Evolutionary conservation across 169 alveolate genomes (phyloP), one percentile per base, ranked within the genome.

Genomic region (Cardiosporidium cionae): DNA sequence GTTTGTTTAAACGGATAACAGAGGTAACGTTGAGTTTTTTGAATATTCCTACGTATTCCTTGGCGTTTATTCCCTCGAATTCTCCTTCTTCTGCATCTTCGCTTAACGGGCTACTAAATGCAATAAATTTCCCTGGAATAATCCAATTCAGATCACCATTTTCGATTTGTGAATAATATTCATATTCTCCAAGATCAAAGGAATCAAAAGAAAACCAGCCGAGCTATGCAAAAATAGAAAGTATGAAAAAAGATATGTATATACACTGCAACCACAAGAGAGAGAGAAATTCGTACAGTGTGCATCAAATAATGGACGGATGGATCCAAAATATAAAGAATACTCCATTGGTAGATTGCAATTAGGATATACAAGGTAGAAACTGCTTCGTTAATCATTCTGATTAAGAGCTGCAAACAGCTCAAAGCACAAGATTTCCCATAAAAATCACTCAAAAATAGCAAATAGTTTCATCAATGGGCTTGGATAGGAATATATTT

Each of bases 91-190:
- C 29, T 31, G 66, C 65, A 1, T 58, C 68, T 7, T 84, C 70
- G 6, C 84, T 78, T 9, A 91, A 76, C 9, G 98, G 98, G 29
- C 96, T 91, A 32, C 93, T 81, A 78, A 95, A 95, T 7, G 98
- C 98, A 23, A 93, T 66, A 72, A 95, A 87, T 76, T 91, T 93
- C n/a, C 85, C 84, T 1, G 98, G 98, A 34, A 95, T 89, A 22
- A 93, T 84, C 96, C 98, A 93, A 72, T 93, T 93, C 79, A 93
- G 76, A 78, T 93, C 98, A 6, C 84, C 78, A 66, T 80, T 92
- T 68, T 92, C 96, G 28, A 95, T 93, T 37, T 89, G 87, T 68
- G 88, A 96, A 76, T 92, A 92, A 76, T 84, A 85, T 76, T 92
- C 96, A 74, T 95, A 95, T 62, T 84, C 93, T 68, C 87, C 90